A percentile compares a stretch with the other conserved stretches of the same genome.
Conservation (phyloP, 2,329 filamentous ascomycete genomes). For the Xylariaceae sp. region DNA sequence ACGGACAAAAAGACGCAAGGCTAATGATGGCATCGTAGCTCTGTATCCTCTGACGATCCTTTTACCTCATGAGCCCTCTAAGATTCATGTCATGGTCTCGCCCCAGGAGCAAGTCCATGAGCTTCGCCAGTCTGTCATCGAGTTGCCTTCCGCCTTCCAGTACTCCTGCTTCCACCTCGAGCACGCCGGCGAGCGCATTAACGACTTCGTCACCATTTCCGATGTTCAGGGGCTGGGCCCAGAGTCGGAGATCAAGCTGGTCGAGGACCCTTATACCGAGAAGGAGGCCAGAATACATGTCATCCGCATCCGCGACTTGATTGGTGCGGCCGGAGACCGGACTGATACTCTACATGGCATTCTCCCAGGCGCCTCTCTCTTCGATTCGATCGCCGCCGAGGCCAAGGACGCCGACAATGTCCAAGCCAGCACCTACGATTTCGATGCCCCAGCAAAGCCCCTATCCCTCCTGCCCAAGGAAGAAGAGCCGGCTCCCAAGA, state of each 20-base stretch:
- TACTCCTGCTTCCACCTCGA: slow-evolving; percentile 99
- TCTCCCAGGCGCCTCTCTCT: slow-evolving; percentile 77
- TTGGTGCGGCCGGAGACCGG: slow-evolving; percentile 85
- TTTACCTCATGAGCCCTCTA: slow-evolving; percentile 73
- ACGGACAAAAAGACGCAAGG: neutral
- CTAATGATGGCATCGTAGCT: slow-evolving; percentile 28
- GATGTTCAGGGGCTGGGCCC: slow-evolving; percentile 77
- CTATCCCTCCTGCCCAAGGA: slow-evolving; percentile 66
- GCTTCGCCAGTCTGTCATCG: slow-evolving; percentile 92
- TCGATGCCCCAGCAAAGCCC: slow-evolving; percentile 64
- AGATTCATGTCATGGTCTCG: slow-evolving; percentile 85
- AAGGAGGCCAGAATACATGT: slow-evolving; percentile 96
- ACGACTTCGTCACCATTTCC: slow-evolving; percentile 89
- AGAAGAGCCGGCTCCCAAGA: slow-evolving; percentile 73
- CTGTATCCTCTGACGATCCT: slow-evolving; percentile 66
- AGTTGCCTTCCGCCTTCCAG: slow-evolving; percentile 87
- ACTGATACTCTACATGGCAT: slow-evolving; percentile 85
- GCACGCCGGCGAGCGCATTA: slow-evolving; percentile 81
- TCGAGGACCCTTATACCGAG: slow-evolving; percentile 96
- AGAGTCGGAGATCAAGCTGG: slow-evolving; percentile 73
- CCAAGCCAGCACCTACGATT: slow-evolving; percentile 60
- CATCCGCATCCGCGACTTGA: slow-evolving; percentile 83
- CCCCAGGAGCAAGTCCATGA: slow-evolving; percentile 96
- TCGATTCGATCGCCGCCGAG: slow-evolving; percentile 66
- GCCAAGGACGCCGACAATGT: slow-evolving; percentile 33